Evolutionary conservation across 1,139 yeast genomes (phyloP), one percentile per base, ranked within the genome.

Genomic region (Schizosaccharomyces versatilis): DNA sequence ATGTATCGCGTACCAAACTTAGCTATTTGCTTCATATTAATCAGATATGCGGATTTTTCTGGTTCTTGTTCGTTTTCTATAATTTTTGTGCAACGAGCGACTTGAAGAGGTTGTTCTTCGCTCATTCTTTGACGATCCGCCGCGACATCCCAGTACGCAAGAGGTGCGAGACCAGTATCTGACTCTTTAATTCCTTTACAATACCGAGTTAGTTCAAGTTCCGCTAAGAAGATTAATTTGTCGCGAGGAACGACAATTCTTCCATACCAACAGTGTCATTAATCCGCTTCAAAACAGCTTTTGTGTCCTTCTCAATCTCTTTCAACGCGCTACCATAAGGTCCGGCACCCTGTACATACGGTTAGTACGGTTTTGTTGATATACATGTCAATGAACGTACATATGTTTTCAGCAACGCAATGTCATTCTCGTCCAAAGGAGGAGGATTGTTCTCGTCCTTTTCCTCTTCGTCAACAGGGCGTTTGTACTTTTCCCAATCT

Each of bases 61-160:
- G 84, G 84, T 58, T 80, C 81, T 40, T 73, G 78, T 12, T 64
- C 67, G 15, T 65, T 70, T 66, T 84, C 90, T 62, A 90, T 90
- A 67, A 93, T 90, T 72, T 93, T 90, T 44, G 98, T 93, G 71
- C 99, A 90, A 67, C 99, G 77, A 17, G 99, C 98, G 55, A 93
- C 99, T 68, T 90, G 99, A 61, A 90, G 73, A 44, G 98, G 95
- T 65, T 85, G 96, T 67, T 90, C 97, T 67, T 83, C 90, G 58
- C 81, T 76, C 80, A 88, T 80, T 65, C 95, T 75, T 68, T 85
- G 95, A 67, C 84, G 84, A 69, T 90, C 99, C 24, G 97, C 97
- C 75, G 81, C 79, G 53, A 90, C 84, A 71, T 90, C 99, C 99
- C 99, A 90, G 61, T 88, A 71, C 65, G 85, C 94, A 6, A 96